Conservation (phyloP, 1,139 yeast genomes). For the Taiozyma sp. region DNA sequence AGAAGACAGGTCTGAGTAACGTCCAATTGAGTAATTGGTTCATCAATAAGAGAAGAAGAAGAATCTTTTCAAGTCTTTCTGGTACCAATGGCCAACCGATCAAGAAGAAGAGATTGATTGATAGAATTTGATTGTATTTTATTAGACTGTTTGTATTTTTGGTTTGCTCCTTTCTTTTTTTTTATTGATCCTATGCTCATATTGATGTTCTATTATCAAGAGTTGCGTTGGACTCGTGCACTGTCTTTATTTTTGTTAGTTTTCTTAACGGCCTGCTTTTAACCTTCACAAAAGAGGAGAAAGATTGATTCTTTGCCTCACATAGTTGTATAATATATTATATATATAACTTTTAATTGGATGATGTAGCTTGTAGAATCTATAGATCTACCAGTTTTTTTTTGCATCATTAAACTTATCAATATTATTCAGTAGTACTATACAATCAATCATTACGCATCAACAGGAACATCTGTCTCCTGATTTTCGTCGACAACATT, state of each 20-base stretch:
- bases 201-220: not conserved
- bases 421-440: not conserved
- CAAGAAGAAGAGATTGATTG: constrained; percentile 32
- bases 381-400: too few species aligned
- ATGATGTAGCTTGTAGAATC: too few species aligned
- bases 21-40: constrained; percentile 97
- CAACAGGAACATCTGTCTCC: not conserved
- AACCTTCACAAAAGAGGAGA: too few species aligned
- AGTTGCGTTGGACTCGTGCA: not conserved
- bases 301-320: not conserved
- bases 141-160: not conserved
- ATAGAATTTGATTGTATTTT: constrained; percentile 18
- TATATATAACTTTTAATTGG: too few species aligned
- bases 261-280: too few species aligned
- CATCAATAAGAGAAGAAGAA: constrained; percentile 89
- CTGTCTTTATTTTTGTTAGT: too few species aligned
- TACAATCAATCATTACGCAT: constrained; percentile 2
- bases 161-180: not conserved
- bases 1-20: constrained; percentile 80
- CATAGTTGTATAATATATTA: too few species aligned
- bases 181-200: not conserved
- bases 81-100: constrained; percentile 26
- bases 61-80: constrained; percentile 38
- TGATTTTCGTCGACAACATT: constrained; percentile 7
- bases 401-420: too few species aligned